Conservation (phyloP, 768 basidiomycete genomes). For the Thelephora ganbajun region DNA sequence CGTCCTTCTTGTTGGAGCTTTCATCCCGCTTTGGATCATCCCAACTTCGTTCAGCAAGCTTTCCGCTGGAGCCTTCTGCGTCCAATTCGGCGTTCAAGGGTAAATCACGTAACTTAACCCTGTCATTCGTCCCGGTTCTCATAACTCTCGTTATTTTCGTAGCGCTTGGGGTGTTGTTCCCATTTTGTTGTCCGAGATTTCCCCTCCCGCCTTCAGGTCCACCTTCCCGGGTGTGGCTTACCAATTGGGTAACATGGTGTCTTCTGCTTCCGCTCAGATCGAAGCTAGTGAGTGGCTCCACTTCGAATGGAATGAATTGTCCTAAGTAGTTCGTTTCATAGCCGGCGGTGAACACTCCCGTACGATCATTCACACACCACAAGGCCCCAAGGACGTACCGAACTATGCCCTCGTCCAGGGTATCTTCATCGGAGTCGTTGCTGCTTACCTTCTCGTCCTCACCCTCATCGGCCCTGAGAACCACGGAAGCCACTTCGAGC, state of each 20-base stretch:
- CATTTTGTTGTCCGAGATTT: slow-evolving; percentile 71
- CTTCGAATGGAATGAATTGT: not conserved
- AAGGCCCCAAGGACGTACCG: slow-evolving; percentile 18
- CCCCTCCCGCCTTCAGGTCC: slow-evolving; percentile 79
- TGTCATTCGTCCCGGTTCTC: not conserved
- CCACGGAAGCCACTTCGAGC: slow-evolving; percentile 60
- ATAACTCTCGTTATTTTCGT: not conserved
- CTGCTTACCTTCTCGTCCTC: slow-evolving; percentile 63
- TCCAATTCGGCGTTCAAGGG: slow-evolving; percentile 86
- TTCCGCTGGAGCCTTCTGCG: slow-evolving; percentile 72
- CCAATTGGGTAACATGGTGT: slow-evolving; percentile 53
- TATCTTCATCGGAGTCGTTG: slow-evolving; percentile 75
- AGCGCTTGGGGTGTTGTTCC: slow-evolving; percentile 31
- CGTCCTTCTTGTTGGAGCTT: slow-evolving; percentile 39
- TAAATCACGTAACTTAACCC: not conserved
- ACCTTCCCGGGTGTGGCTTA: slow-evolving; percentile 81
- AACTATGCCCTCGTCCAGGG: slow-evolving; percentile 58
- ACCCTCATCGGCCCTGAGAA: slow-evolving; percentile 69
- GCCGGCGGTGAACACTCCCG: slow-evolving; percentile 29
- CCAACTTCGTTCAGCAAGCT: slow-evolving; percentile 56
- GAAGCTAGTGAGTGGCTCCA: slow-evolving; percentile 14
- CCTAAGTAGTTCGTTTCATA: slow-evolving; percentile 1
- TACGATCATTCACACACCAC: slow-evolving; percentile 17
- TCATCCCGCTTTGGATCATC: slow-evolving; percentile 77
- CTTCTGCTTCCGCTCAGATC: slow-evolving; percentile 21